phyloP scores from a whole-genome alignment of 306 rosid species.

The Glycine latifolia region DNA sequence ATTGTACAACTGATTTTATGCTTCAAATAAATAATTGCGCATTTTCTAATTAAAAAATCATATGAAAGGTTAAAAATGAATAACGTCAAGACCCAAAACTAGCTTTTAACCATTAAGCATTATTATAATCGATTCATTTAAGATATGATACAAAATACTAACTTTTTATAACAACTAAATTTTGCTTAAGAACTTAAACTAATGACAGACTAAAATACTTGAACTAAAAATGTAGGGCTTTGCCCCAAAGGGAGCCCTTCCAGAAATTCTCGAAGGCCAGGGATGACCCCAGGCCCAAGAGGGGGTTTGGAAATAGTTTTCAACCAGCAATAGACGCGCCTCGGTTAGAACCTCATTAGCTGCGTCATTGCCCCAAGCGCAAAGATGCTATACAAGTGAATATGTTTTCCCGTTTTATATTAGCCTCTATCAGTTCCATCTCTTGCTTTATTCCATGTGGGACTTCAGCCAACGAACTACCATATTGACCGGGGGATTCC shows the following conservation, averaged over 20 bases:
- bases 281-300: constrained; percentile 30
- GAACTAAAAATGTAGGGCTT: background rate
- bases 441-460: constrained; percentile 15
- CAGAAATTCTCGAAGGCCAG: constrained; percentile 47
- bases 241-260: constrained; percentile 40
- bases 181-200: too few species aligned
- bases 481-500: too few species aligned
- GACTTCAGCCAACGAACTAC: background rate
- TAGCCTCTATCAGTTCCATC: background rate
- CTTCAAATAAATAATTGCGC: too few species aligned
- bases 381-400: background rate
- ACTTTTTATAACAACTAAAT: too few species aligned
- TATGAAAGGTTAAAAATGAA: too few species aligned
- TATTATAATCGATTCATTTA: too few species aligned
- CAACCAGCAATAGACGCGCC: constrained; percentile 46
- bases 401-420: background rate
- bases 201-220: too few species aligned
- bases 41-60: too few species aligned
- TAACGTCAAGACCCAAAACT: too few species aligned
- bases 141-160: too few species aligned
- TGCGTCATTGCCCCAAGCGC: constrained; percentile 50
- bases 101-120: too few species aligned
- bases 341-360: constrained; percentile 45
- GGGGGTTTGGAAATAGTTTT: constrained; percentile 49
- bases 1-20: too few species aligned